A percentile compares a stretch with the other conserved stretches of the same genome.
These are phyloP conservation scores for Trichaptum fuscoviolaceum DNA, from an alignment of 768 basidiomycete genomes.

Conservation along the genomic window DNA sequence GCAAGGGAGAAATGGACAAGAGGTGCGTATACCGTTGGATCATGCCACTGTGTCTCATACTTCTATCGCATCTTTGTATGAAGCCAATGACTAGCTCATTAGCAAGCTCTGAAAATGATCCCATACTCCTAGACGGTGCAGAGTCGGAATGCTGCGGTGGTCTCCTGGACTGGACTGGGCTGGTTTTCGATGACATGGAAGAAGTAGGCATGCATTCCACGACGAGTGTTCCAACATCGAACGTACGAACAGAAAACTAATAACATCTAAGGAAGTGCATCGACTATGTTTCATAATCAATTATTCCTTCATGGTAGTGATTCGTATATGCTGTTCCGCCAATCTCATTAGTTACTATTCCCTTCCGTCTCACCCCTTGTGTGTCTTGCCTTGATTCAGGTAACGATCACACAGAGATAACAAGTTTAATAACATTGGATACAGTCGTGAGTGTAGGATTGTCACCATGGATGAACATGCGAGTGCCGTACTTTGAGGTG, in stretches of 20 bases:
- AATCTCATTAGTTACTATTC: too few species aligned
- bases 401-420: background rate
- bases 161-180: conserved; percentile 8
- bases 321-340: too few species aligned
- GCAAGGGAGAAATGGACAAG: background rate
- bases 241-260: background rate
- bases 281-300: too few species aligned
- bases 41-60: background rate
- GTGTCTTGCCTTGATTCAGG: background rate
- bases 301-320: too few species aligned
- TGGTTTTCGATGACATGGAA: conserved; percentile 4
- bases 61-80: background rate
- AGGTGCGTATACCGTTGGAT: background rate
- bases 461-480: background rate
- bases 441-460: background rate
- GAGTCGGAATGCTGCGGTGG: conserved; percentile 9
- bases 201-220: background rate
- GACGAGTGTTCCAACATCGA: background rate
- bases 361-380: background rate
- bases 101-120: too few species aligned
- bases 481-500: background rate
- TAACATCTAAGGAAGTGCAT: too few species aligned
- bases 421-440: background rate
- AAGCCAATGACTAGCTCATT: background rate
- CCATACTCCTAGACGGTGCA: too few species aligned